Conservation (phyloP, 1,139 yeast genomes). For the Meyerozyma smithsonii region DNA sequence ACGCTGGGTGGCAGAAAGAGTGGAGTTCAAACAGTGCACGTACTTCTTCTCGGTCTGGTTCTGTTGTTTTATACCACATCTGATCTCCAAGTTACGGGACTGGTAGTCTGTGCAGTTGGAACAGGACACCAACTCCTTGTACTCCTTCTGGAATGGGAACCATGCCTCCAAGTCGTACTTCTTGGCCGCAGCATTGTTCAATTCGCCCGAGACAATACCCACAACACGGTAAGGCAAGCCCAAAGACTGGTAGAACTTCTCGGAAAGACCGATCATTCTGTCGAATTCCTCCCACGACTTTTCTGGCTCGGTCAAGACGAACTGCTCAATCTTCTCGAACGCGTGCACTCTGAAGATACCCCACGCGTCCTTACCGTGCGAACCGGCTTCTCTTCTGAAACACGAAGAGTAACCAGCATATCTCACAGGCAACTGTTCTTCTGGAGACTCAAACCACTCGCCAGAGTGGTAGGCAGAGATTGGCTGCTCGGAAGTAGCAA, state of each 20-base stretch:
- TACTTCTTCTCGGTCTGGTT: constrained; percentile 95
- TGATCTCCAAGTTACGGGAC: constrained; percentile 94
- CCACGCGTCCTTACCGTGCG: constrained; percentile 99
- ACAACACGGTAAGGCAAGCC: constrained; percentile 96
- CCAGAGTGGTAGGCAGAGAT: constrained; percentile 96
- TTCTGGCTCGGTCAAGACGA: constrained; percentile 93
- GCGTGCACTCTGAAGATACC: constrained; percentile 99
- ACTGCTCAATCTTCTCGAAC: constrained; percentile 97
- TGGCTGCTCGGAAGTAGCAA: constrained; percentile 99
- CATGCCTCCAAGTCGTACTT: constrained; percentile 98
- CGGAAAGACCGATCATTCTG: constrained; percentile 85
- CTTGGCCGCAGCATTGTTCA: constrained; percentile 98
- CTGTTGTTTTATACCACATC: constrained; percentile 97
- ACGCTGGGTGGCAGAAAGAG: constrained; percentile 96
- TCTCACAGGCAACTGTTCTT: constrained; percentile 91
- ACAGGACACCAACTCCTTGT: constrained; percentile 96
- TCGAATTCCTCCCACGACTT: constrained; percentile 97
- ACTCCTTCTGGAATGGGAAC: constrained; percentile 99
- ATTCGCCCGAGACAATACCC: constrained; percentile 96
- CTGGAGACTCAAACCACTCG: constrained; percentile 98
- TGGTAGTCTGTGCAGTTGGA: constrained; percentile 99
- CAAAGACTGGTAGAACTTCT: constrained; percentile 88
- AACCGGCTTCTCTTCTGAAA: constrained; percentile 99
- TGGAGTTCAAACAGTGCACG: constrained; percentile 97
- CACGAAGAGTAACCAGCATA: constrained; percentile 98